Percentiles rank a stretch among this genome's conserved stretches.
phyloP scores from a whole-genome alignment of 345 rosid species.

The Firmiana major region DNA sequence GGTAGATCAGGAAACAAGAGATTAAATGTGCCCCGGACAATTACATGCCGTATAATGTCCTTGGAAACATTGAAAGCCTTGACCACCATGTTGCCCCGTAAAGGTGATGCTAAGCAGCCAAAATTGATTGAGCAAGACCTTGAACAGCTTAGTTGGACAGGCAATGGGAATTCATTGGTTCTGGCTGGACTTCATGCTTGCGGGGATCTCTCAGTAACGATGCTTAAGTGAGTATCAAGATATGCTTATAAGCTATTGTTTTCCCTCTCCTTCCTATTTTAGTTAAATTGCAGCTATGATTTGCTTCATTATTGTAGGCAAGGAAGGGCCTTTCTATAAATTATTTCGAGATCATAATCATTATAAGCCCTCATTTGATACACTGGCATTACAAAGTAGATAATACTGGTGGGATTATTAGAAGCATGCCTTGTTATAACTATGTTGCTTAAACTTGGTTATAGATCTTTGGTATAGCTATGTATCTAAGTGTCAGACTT shows the following conservation, averaged over 20 bases:
- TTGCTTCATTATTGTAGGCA: neutral
- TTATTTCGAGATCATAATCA: neutral
- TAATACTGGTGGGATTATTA: neutral
- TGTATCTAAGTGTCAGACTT: neutral
- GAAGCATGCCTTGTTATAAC: neutral
- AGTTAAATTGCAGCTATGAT: neutral
- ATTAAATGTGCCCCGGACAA: slow-evolving; percentile 56
- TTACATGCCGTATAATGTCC: slow-evolving; percentile 69
- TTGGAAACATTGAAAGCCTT: slow-evolving; percentile 60
- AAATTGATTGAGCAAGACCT: slow-evolving; percentile 19
- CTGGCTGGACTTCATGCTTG: slow-evolving; percentile 98
- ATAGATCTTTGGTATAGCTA: neutral
- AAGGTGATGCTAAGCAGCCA: slow-evolving; percentile 29
- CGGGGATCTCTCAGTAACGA: slow-evolving; percentile 91
- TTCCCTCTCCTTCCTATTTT: neutral
- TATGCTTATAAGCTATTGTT: neutral
- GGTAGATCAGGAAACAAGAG: slow-evolving; percentile 61
- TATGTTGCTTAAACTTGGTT: neutral
- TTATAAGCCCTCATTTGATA: neutral
- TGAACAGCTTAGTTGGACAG: slow-evolving; percentile 16
- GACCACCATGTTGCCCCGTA: slow-evolving; percentile 29
- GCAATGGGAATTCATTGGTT: slow-evolving; percentile 43
- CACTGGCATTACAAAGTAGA: neutral
- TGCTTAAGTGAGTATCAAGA: slow-evolving; percentile 63
- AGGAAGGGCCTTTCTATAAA: neutral